Evolutionary conservation across 106 monocot species (phyloP), one percentile per base, ranked within the genome.

Genomic region (Apostasia ramifera): DNA sequence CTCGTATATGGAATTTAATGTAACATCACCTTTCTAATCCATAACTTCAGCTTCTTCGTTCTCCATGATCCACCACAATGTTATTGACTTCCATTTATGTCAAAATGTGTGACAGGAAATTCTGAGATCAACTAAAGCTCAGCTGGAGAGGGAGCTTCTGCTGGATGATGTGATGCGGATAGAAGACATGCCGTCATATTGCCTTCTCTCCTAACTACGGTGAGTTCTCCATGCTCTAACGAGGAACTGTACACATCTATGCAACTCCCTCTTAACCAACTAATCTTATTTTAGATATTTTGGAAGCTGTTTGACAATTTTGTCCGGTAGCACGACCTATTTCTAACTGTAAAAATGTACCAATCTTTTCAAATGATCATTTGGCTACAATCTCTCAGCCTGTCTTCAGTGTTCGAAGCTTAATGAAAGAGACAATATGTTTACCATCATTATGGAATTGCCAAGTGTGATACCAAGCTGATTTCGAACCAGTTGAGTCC

Each of bases 1-100:
- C 11, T 66, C 85, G 1, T 85, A 85, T 65, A 85, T 85, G 85
- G 81, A 85, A 57, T 85, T 85, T 55, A 85, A 85, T 69, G 84
- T 84, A 84, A 73, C 10, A 11, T 54, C 38, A 9, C 10, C 12
- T 12, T 55, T 52, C 15, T 69, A 8, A 2, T 70, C 7, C 4
- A 8, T 37, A 10, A 12, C 11, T 57, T 8, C 3, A 47, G 45
- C 44, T 5, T 5, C 13, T 46, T 47, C 7, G 10, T 8, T 45
- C 14, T 72, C 7, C 6, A 51, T 11, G 9, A 50, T 46, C 42
- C 40, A 3, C 4, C 2, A 1, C 39, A 61, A 1, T 41, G 3
- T 12, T 51, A n/a, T 53, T 54, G 41, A 2, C n/a, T 44, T 63
- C 1, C 10, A 45, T 60, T 3, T 49, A 14, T 55, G 40, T 50